Evolutionary conservation across 768 basidiomycete genomes (phyloP).

Genomic region (Leccinum rimulosum): DNA sequence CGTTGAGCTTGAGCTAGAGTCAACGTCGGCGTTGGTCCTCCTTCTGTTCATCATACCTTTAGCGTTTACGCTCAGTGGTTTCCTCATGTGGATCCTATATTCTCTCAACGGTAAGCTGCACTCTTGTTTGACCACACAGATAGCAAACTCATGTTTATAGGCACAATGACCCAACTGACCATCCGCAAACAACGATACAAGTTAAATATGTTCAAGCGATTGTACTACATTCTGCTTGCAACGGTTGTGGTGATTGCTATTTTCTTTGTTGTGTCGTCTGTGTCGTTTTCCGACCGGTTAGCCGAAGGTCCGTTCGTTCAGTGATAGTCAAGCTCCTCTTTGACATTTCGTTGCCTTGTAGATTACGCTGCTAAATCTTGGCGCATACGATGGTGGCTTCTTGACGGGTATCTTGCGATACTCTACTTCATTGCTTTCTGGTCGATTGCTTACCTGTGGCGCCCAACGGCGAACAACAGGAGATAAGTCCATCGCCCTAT

Average conservation of each 20-base stretch:
- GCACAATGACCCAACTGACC: conserved; percentile 83
- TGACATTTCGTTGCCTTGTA: conserved; percentile 28
- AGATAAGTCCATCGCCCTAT: conserved; percentile 51
- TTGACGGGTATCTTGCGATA: conserved; percentile 92
- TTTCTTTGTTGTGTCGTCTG: conserved; percentile 91
- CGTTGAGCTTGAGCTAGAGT: conserved; percentile 89
- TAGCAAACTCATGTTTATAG: conserved; percentile 38
- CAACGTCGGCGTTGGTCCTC: conserved; percentile 79
- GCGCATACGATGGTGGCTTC: conserved; percentile 90
- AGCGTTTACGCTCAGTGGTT: conserved; percentile 92
- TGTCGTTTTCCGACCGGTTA: conserved; percentile 87
- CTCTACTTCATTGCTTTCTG: conserved; percentile 83
- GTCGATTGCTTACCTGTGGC: conserved; percentile 87
- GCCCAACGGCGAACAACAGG: conserved; percentile 86
- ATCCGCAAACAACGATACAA: conserved; percentile 87
- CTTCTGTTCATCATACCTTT: conserved; percentile 92
- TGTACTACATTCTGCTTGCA: conserved; percentile 82
- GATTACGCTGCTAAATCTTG: conserved; percentile 92
- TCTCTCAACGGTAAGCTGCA: conserved; percentile 71
- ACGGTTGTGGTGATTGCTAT: conserved; percentile 78
- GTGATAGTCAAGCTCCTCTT: not conserved
- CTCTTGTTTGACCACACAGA: not conserved
- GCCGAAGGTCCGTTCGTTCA: conserved; percentile 66
- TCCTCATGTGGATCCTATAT: conserved; percentile 95
- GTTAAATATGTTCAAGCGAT: conserved; percentile 80